Conservation (phyloP, 2,329 filamentous ascomycete genomes). For the Claviceps monticola region DNA sequence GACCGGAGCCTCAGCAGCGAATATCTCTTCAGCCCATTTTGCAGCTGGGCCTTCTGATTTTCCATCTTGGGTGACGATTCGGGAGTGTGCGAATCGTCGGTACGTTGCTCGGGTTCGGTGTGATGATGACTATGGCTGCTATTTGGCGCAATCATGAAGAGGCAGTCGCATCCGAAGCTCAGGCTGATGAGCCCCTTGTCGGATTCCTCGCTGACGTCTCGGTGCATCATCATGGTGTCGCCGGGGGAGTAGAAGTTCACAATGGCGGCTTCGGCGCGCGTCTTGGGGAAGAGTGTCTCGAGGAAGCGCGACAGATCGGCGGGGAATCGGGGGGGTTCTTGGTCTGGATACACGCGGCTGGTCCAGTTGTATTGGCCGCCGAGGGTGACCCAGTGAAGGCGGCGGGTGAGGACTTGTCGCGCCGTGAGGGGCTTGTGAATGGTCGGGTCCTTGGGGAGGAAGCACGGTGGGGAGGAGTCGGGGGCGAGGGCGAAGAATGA, state of each 20-base stretch:
- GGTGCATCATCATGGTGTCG: constrained; percentile 83
- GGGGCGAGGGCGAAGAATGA: constrained; percentile 43
- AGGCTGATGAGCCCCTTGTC: constrained; percentile 69
- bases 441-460: constrained; percentile 52
- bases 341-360: constrained; percentile 61
- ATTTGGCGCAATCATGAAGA: constrained; percentile 72
- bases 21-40: constrained; percentile 26
- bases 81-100: no score
- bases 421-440: constrained; percentile 65
- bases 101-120: neutral
- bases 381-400: constrained; percentile 85
- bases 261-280: constrained; percentile 76
- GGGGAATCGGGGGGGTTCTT: constrained; percentile 59
- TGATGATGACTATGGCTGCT: constrained; percentile 7
- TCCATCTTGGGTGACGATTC: no score
- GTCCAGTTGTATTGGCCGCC: constrained; percentile 98
- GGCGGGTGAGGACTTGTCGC: constrained; percentile 58
- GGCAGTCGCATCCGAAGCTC: constrained; percentile 76
- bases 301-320: constrained; percentile 56
- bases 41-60: constrained; percentile 1
- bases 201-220: constrained; percentile 81
- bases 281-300: constrained; percentile 57
- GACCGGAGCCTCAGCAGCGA: constrained; percentile 58
- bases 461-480: constrained; percentile 37
- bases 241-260: constrained; percentile 85